Base-by-base conservation (phyloP, 345 rosid species). In the Mangifera indica region DNA sequence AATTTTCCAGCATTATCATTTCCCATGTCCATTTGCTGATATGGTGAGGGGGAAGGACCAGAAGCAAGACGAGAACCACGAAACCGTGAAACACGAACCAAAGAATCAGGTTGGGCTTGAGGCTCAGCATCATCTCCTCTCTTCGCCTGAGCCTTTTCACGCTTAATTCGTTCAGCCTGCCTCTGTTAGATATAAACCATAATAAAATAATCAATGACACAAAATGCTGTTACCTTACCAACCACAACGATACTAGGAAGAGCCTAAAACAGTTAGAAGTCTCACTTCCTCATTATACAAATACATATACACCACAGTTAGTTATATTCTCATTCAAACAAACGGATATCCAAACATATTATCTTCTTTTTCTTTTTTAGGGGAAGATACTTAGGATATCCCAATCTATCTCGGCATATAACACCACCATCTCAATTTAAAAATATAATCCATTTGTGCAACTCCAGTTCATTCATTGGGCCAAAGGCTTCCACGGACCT, bases 51-150 rank as follows among this genome's bases (percentile, higher is more conserved):
- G 46, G 82, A 53, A 74, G 93, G 89, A 74, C 87, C 96, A 20
- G 98, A 87, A 72, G 99, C 94, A 71, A 95, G 99, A 68, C 96
- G 88, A 72, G 98, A 91, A 73, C 98, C 93, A 61, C 69, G 89
- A 82, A 80, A 89, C 69, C 79, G 84, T 77, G 90, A 44, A 81
- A 87, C 91, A 25, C 98, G 88, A 78, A 93, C 98, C 77, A 95
- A 81, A 69, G 84, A 74, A 42, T 88, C 84, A 67, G 87, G 85
- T 75, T 79, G 81, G 73, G 67, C 73, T 76, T 63, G 81, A 60
- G 88, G 91, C 66, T 79, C 84, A 2, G 81, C 83, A 72, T 92
- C 93, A 83, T 85, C 83, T 69, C 84, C 83, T 82, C 88, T 85
- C 73, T 81, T 85, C n/a, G 72, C 72, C 44, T 84, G 89, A 58